Evolutionary conservation across 2,329 filamentous ascomycete species (phyloP).

Genomic region (Fusarium abutilonis): DNA sequence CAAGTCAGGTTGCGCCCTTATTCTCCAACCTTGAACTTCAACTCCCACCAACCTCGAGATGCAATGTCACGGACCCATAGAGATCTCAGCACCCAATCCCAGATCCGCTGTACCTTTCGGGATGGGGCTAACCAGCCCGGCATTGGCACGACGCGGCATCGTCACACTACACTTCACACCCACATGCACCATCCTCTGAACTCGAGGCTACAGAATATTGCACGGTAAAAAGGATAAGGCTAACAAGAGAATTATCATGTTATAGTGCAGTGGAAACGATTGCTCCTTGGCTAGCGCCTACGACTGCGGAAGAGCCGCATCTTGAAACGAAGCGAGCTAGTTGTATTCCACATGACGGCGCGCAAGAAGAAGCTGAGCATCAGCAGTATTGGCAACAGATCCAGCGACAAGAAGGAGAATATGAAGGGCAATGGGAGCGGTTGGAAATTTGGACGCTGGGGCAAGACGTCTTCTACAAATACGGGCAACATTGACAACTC

Average conservation of each 20-base stretch:
- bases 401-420: slow-evolving; percentile 21
- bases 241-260: slow-evolving; percentile 18
- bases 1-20: not conserved
- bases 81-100: slow-evolving; percentile 12
- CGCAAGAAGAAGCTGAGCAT: slow-evolving; percentile 36
- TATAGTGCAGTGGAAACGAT: slow-evolving; percentile 5
- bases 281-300: slow-evolving; percentile 11
- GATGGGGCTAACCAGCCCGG: slow-evolving; percentile 10
- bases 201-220: not conserved
- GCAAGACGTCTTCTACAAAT: slow-evolving; percentile 23
- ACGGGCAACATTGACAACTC: slow-evolving; percentile 5
- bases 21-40: not conserved
- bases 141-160: not conserved
- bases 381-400: slow-evolving; percentile 22
- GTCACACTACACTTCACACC: slow-evolving; percentile 2
- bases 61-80: slow-evolving; percentile 4
- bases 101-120: slow-evolving; percentile 20
- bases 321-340: slow-evolving; percentile 1
- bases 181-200: not conserved
- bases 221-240: slow-evolving; percentile 7
- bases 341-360: slow-evolving; percentile 17
- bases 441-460: slow-evolving; percentile 37
- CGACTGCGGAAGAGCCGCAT: slow-evolving; percentile 3
- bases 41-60: slow-evolving; percentile 1
- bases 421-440: slow-evolving; percentile 32